Conservation (phyloP, 805 yeast species). For the Ogataea philodendri region DNA sequence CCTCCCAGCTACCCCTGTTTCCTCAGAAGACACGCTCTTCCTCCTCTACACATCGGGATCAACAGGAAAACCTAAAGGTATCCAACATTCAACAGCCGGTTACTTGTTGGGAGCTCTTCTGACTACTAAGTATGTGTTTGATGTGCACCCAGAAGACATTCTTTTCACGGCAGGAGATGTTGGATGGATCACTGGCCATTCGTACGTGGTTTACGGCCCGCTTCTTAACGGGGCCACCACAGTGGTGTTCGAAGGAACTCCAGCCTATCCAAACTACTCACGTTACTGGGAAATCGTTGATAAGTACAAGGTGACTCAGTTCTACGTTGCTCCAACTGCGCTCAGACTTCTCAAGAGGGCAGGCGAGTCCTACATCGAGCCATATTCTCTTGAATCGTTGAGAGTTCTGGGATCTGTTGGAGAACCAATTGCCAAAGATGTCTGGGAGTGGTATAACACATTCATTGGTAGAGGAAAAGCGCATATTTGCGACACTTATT, state of each 20-base stretch:
- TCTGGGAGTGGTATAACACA: constrained; percentile 84
- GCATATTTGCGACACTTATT: constrained; percentile 78
- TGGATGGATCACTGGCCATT: constrained; percentile 91
- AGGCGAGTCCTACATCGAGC: constrained; percentile 61
- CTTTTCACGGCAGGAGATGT: constrained; percentile 87
- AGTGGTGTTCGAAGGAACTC: constrained; percentile 82
- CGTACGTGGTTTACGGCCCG: constrained; percentile 82
- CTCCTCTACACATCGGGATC: constrained; percentile 83
- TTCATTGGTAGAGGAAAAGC: constrained; percentile 67
- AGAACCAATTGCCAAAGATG: constrained; percentile 82
- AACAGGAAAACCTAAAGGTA: constrained; percentile 88
- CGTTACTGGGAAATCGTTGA: constrained; percentile 80
- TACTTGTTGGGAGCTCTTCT: constrained; percentile 70
- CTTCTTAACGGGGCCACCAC: constrained; percentile 73
- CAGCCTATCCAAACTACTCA: constrained; percentile 77
- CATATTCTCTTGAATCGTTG: constrained; percentile 60
- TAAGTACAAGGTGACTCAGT: constrained; percentile 68
- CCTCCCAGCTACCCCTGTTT: constrained; percentile 70
- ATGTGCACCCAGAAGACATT: constrained; percentile 69
- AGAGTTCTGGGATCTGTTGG: constrained; percentile 81
- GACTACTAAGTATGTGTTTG: constrained; percentile 75
- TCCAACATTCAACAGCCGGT: constrained; percentile 79
- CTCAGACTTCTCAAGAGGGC: constrained; percentile 72
- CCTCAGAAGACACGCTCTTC: constrained; percentile 79
- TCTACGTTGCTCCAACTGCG: constrained; percentile 85